Base-by-base conservation (phyloP, 495 filamentous ascomycete species). In the Penicillium flavigenum region DNA sequence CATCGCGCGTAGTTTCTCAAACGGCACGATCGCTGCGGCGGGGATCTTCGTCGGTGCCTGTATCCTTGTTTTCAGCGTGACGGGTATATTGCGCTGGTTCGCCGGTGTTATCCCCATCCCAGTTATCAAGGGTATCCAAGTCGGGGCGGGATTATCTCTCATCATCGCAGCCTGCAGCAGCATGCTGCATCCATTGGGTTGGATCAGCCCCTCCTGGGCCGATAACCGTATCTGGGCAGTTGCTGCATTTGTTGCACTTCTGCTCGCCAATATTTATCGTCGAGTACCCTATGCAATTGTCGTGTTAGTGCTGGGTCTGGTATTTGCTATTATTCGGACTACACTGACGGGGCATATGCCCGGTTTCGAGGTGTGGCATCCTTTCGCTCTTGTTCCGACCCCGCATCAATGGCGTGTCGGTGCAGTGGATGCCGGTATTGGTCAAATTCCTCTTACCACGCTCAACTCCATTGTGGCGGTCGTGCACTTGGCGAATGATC, bases 391-490 rank as follows among this genome's bases (percentile, higher is more conserved):
- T 14, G 36, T 83, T 5, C 85, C 84, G 2, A 61, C 57, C 34
- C 72, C 75, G 36, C 46, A 59, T 11, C 71, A 81, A 43, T 84
- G 81, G 70, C 56, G 58, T 0, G 69, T 69, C 6, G 84, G 83
- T 31, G 73, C 76, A 4, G 43, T 84, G 5, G 81, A 77, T 62
- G 84, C 81, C 62, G 89, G 87, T 50, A 76, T 96, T 31, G 90
- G 90, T 10, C 93, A 98, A 63, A 77, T 98, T 19, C 92, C 93
- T 1, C 81, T 98, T 19, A 98, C 93, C 0, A 87, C 88, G 0
- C 79, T 97, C 26, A 98, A 98, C 74, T 96, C 91, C 5, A 78
- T 97, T 49, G 86, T 98, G 51, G 93, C 93, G 0, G 91, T 91
- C 6, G 80, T 84, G 12, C 85, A 90, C 41, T 78, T 98, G 0